Evolutionary conservation across 192 early-diverging fungal genomes (phyloP), one percentile per base, ranked within the genome.

Genomic region (Entophlyctis helioformis): DNA sequence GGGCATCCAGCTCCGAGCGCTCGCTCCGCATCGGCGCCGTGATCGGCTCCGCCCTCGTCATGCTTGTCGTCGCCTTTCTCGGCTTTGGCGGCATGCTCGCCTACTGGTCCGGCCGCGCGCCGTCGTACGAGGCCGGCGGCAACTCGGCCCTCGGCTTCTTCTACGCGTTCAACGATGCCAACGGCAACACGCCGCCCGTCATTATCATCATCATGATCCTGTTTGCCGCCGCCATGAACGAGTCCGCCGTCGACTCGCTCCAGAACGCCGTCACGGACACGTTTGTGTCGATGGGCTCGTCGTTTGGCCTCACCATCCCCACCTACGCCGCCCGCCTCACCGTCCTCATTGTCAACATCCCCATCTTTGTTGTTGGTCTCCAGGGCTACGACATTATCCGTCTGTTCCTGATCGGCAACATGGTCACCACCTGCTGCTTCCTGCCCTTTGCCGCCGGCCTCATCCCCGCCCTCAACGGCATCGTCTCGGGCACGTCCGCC

Each of bases 181-280:
- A 26, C 26, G 56, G 53, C 13, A 57, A 8, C 33, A 42, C 46
- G n/a, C 46, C 56, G 8, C 48, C 48, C 22, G 45, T 47, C 39
- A 51, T 73, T 21, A 36, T 66, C 11, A 39, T 69, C 32, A 15
- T 69, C 16, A 52, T 69, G 4, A 44, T 59, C 13, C 11, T 69
- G 11, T 33, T 68, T 18, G 51, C 66, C 18, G 44, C 53, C 11
- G 46, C 58, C 20, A 65, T 72, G 66, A 67, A 73, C 50, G 53
- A 66, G 33, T 51, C 55, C n/a, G 66, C 71, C 11, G 59, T 73
- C 22, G 71, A 73, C 45, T 47, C 63, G n/a, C 58, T 62, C 48
- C 71, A 73, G 51, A 64, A 51, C 38, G 71, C 63, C 36, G 21
- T 73, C 25, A 53, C 54, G 15, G 64, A 63, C 34, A 60, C 66